phyloP scores from a whole-genome alignment of 768 basidiomycete genomes.

The Leccinum uliginosum region DNA sequence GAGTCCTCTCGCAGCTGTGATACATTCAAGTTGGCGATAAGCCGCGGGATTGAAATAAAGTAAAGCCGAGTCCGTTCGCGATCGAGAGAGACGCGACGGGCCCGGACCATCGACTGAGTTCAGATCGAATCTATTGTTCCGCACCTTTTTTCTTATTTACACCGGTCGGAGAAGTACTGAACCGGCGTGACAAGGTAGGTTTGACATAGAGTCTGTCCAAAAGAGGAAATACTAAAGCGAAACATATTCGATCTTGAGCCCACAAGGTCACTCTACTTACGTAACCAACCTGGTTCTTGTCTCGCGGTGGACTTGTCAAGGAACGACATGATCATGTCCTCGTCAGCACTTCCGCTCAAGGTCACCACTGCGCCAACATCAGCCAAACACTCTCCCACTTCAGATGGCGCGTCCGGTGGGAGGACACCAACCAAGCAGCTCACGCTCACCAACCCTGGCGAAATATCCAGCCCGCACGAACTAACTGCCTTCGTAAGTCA shows the following conservation, averaged over 20 bases:
- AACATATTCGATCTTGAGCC: conserved; percentile 12
- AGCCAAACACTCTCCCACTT: conserved; percentile 32
- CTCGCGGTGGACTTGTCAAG: neutral
- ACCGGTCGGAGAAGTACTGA: conserved; percentile 2
- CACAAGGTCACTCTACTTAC: neutral
- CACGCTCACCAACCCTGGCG: conserved; percentile 38
- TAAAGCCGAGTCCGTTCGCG: neutral
- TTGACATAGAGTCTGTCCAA: no score
- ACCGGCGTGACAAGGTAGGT: no score
- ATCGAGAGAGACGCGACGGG: neutral
- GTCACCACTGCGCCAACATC: conserved; percentile 53
- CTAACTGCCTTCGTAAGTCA: conserved; percentile 85
- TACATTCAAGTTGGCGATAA: neutral
- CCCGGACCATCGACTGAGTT: neutral
- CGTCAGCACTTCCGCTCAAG: conserved; percentile 66
- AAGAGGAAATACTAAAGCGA: no score
- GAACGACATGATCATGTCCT: conserved; percentile 29
- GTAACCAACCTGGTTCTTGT: neutral
- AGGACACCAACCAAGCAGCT: conserved; percentile 48
- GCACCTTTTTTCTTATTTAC: neutral
- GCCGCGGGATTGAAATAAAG: neutral
- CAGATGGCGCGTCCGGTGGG: conserved; percentile 20
- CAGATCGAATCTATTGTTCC: conserved; percentile 18
- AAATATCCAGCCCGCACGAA: conserved; percentile 91
- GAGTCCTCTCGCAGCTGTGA: neutral